Base-by-base conservation (phyloP, 345 rosid genomes). In the Cardamine chenopodiifolia region DNA sequence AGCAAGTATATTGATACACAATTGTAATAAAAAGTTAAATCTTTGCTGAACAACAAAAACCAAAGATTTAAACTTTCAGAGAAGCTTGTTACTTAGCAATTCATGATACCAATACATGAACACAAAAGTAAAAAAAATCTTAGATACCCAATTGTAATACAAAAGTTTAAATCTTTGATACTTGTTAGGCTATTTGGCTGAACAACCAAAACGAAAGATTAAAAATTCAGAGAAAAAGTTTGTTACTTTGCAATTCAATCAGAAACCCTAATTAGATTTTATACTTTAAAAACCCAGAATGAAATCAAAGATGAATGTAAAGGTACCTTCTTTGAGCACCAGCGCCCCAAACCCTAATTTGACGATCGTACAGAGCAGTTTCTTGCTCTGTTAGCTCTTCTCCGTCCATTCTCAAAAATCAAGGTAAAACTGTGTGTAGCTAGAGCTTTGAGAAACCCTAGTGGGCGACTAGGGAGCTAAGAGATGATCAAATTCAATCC, bases 331-430 rank as follows among this genome's bases (percentile, higher is more conserved):
- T 73, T 68, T 95, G 99, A 74, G 99, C 97, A 85, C 87, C 88
- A 62, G 92, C 97, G 0, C 99, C 99, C 99, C 97, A 95, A 85
- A 95, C 99, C 90, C 97, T 88, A 85, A 95, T 92, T 70, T 90
- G 97, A 26, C 99, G 91, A 76, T 92, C 97, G 72, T 92, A 95
- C 19, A 92, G 62, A 13, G 97, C 99, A 61, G 98, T 95, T 68
- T 95, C 99, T 78, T 95, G 97, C 89, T 86, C 97, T 3, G 99
- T 95, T 70, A 95, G 81, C 86, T 92, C 89, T 72, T 94, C 97
- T 14, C 96, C 97, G 57, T 88, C 86, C 97, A 87, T 86, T 29
- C 35, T 62, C 63, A 69, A 56, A 62, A 49, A 1, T 62, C 4
- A 80, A 74, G 59, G 62, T 25, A 23, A 12, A 40, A n/a, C n/a